phyloP scores from a whole-genome alignment of 2,329 filamentous ascomycete species.

The Fusarium sp. region DNA sequence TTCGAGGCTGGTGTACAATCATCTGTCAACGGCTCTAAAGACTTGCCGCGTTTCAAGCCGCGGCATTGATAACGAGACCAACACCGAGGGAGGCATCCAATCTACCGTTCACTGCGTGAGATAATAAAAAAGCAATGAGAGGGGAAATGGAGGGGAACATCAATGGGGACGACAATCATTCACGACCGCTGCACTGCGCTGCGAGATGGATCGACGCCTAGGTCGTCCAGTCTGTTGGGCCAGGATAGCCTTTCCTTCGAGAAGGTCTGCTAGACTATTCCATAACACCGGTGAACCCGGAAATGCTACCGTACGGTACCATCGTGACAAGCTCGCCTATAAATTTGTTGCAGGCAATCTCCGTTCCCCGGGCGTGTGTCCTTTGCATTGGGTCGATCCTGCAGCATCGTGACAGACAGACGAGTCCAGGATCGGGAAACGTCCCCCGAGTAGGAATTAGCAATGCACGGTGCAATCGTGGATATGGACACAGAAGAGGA shows the following conservation, averaged over 20 bases:
- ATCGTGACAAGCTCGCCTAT: constrained; percentile 11
- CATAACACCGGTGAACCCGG: constrained; percentile 33
- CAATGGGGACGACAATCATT: constrained; percentile 7
- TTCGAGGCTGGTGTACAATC: constrained; percentile 5
- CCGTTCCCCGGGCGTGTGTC: constrained; percentile 34
- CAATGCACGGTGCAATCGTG: constrained; percentile 7
- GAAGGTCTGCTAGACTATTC: constrained; percentile 32
- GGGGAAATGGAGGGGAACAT: constrained; percentile 11
- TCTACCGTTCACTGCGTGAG: constrained; percentile 3
- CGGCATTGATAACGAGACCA: constrained; percentile 20
- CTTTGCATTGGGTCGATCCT: constrained; percentile 39
- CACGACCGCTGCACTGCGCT: constrained; percentile 14
- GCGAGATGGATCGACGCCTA: constrained; percentile 42
- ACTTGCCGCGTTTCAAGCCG: constrained; percentile 33
- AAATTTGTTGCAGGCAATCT: constrained; percentile 29
- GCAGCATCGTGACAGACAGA: constrained; percentile 22
- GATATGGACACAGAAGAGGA: background rate
- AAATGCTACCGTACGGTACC: constrained; percentile 31
- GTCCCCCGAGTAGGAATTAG: constrained; percentile 11
- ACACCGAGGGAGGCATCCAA: constrained; percentile 32
- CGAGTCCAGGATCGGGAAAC: constrained; percentile 24
- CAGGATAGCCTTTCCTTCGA: constrained; percentile 40
- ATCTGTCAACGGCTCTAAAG: constrained; percentile 14
- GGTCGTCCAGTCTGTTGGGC: constrained; percentile 38
- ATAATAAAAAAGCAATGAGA: constrained; percentile 29